phyloP scores from a whole-genome alignment of 2,329 filamentous ascomycete species.

The Trichoderma sp. region DNA sequence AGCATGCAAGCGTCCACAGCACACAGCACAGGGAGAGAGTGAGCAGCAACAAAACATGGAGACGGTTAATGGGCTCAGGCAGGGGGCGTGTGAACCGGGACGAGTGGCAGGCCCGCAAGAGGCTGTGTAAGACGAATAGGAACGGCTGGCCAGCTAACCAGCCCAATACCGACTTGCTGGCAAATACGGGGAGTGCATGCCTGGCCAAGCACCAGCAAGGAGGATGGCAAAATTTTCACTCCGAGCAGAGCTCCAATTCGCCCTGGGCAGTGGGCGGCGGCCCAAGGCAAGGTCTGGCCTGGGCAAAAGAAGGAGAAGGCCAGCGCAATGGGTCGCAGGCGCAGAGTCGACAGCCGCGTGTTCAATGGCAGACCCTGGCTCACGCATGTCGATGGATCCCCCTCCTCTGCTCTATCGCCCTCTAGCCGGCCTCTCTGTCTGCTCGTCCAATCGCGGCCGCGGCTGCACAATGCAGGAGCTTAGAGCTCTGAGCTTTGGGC shows the following conservation, averaged over 20 bases:
- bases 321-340: constrained; percentile 23
- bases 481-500: constrained; percentile 18
- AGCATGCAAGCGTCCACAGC: constrained; percentile 17
- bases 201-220: constrained; percentile 12
- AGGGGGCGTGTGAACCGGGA: constrained; percentile 22
- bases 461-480: constrained; percentile 24
- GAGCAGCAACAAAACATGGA: constrained; percentile 4
- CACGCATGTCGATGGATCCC: constrained; percentile 20
- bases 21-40: neutral
- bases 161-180: constrained; percentile 23
- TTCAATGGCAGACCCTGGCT: constrained; percentile 14
- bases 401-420: constrained; percentile 11
- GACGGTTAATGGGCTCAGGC: constrained; percentile 3
- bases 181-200: constrained; percentile 21
- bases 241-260: constrained; percentile 12
- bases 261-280: constrained; percentile 16
- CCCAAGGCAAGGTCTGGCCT: constrained; percentile 9
- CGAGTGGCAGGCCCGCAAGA: constrained; percentile 6
- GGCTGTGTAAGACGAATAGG: constrained; percentile 20
- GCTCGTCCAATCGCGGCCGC: constrained; percentile 5
- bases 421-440: constrained; percentile 2
- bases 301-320: neutral
- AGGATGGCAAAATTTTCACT: constrained; percentile 16
- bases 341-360: constrained; percentile 22
- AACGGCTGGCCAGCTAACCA: neutral